Percentiles rank a stretch among this genome's conserved stretches.
These are phyloP conservation scores for Ophiobolus disseminans DNA, from an alignment of 2,329 filamentous ascomycete species.

Conservation along the genomic window DNA sequence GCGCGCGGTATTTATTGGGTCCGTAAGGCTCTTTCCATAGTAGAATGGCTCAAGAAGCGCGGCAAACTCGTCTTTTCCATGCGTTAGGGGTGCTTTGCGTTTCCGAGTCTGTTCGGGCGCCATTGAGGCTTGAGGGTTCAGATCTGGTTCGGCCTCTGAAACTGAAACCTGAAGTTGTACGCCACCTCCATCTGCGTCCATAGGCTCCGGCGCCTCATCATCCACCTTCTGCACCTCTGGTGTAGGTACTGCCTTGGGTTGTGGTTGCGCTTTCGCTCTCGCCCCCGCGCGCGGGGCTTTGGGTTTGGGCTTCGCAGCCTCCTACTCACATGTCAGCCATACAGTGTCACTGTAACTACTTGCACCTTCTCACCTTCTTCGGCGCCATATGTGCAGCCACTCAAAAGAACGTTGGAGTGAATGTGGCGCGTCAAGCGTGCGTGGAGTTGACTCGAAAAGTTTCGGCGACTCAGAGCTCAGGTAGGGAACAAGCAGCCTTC, in stretches of 20 bases:
- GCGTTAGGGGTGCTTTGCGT: constrained; percentile 35
- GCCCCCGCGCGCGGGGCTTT: constrained; percentile 43
- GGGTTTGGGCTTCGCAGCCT: constrained; percentile 34
- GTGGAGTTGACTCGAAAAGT: constrained; percentile 31
- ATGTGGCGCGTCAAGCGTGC: constrained; percentile 17
- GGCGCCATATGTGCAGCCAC: constrained; percentile 38
- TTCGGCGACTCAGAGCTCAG: constrained; percentile 35
- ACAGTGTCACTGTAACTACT: not conserved
- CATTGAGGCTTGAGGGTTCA: constrained; percentile 26
- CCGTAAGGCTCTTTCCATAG: constrained; percentile 70
- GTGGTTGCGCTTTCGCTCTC: constrained; percentile 27
- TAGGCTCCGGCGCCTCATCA: constrained; percentile 10
- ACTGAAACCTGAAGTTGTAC: constrained; percentile 10
- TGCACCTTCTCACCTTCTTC: constrained; percentile 31
- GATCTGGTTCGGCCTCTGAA: constrained; percentile 17
- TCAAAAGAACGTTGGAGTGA: constrained; percentile 14
- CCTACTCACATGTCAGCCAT: constrained; percentile 27
- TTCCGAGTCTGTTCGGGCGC: constrained; percentile 36
- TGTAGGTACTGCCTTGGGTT: constrained; percentile 8
- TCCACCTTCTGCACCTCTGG: constrained; percentile 17
- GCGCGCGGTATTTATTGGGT: constrained; percentile 72
- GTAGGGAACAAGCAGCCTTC: constrained; percentile 8
- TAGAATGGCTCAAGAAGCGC: constrained; percentile 74
- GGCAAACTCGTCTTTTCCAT: constrained; percentile 62
- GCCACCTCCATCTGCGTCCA: constrained; percentile 16